These are phyloP conservation scores for Sugiyamaella smithiae DNA, from an alignment of 805 yeast genomes.

Conservation along the genomic window DNA sequence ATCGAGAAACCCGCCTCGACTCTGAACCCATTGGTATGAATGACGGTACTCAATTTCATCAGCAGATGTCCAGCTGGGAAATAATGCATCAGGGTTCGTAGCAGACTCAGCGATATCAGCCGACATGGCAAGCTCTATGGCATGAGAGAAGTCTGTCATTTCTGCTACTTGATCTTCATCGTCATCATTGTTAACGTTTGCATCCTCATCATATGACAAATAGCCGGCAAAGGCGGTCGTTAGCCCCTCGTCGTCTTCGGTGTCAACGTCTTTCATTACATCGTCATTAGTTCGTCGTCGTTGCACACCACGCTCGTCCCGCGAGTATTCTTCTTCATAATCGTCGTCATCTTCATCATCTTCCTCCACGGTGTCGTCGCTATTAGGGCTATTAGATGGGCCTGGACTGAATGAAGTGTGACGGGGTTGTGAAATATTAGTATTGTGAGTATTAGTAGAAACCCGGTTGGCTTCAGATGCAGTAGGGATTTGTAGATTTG, in stretches of 20 bases:
- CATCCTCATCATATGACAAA: constrained; percentile 2
- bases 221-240: neutral
- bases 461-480: neutral
- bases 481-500: neutral
- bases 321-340: constrained; percentile 2
- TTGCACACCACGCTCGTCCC: neutral
- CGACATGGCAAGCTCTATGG: constrained; percentile 7
- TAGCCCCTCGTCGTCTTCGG: constrained; percentile 1
- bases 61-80: constrained; percentile 29
- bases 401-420: neutral
- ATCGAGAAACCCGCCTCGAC: constrained; percentile 35
- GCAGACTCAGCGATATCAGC: constrained; percentile 8
- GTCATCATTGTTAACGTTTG: constrained; percentile 6
- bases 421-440: neutral
- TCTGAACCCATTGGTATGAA: constrained; percentile 28
- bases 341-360: constrained; percentile 14
- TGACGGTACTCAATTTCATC: constrained; percentile 26
- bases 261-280: neutral
- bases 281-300: neutral
- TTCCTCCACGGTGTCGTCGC: constrained; percentile 24
- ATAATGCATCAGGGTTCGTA: constrained; percentile 37
- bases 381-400: neutral
- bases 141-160: constrained; percentile 8
- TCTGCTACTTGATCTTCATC: neutral
- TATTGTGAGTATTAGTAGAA: neutral